Evolutionary conservation across 2,329 filamentous ascomycete species (phyloP).

Genomic region (Colletotrichum filicis): DNA sequence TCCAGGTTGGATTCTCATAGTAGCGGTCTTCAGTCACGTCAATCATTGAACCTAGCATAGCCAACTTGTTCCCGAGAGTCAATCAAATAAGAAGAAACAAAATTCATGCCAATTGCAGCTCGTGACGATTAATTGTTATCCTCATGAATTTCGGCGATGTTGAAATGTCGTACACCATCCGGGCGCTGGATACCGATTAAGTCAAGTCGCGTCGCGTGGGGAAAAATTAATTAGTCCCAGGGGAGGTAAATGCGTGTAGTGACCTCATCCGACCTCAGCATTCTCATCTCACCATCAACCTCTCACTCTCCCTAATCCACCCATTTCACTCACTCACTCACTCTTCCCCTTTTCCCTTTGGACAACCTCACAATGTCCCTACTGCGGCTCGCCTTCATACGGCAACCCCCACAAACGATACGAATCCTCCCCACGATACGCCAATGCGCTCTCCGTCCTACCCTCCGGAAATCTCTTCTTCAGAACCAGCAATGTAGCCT

Average conservation of each 20-base stretch:
- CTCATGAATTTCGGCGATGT: not conserved
- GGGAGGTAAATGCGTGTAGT: not conserved
- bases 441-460: constrained; percentile 16
- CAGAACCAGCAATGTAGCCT: constrained; percentile 2
- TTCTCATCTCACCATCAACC: constrained; percentile 25
- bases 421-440: constrained; percentile 1
- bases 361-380: constrained; percentile 21
- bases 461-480: constrained; percentile 29
- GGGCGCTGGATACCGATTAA: not conserved
- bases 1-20: not conserved
- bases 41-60: not conserved
- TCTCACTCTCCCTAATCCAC: not conserved
- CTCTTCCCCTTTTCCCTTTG: not conserved
- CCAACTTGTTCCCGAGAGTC: not conserved
- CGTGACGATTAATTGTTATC: not conserved
- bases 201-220: constrained; percentile 19
- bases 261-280: constrained; percentile 18
- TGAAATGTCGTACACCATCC: not conserved
- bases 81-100: too few relatives aligned
- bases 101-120: not conserved
- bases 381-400: constrained; percentile 14
- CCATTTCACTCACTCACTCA: not conserved
- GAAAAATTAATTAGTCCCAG: not conserved
- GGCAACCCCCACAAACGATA: not conserved
- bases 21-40: not conserved